Base-by-base conservation (phyloP, 768 basidiomycete species). In the Crepidotus variabilis region DNA sequence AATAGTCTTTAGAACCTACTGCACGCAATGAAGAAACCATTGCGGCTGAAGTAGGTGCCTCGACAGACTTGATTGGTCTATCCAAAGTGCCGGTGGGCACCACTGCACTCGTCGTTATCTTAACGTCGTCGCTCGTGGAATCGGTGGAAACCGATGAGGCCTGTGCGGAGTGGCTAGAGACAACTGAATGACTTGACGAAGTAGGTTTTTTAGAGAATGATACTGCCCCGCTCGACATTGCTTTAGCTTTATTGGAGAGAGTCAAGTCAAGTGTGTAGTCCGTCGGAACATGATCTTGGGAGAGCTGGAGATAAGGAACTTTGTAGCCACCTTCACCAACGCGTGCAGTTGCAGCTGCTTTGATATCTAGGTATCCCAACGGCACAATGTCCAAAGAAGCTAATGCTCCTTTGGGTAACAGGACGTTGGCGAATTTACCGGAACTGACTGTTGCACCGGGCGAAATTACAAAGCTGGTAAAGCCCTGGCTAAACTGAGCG, bases 241-340 rank as follows among this genome's bases (percentile, higher is more conserved):
- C 4, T 11, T 43, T 43, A 3, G 18, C 18, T 11, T 43, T 43
- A 11, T 43, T 11, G 18, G 13, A 43, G 13, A 43, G 18, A 20
- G 3, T 11, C 18, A 49, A 28, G 13, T 43, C 57, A 14, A 76
- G 63, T 5, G 58, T 52, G 59, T 87, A 88, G 8, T 65, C 58
- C 28, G 84, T 82, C 13, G 83, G 77, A 6, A 87, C 84, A 47
- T 65, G 61, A 39, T 67, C 69, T 66, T 87, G 84, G 33, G 72
- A 67, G 50, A 88, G 72, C 51, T 86, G 77, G 58, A 88, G 67
- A 85, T 85, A 88, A 10, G 87, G 87, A 45, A 88, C 66, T 56
- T 74, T 71, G 61, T 89, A 89, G 16, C 86, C 85, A 18, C 78
- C 77, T 13, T 70, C 61, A 2, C 79, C 84, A 10, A 83, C 71